A percentile compares a stretch with the other conserved stretches of the same genome.
Conservation (phyloP, 768 basidiomycete genomes). For the Tulasnella calospora region DNA sequence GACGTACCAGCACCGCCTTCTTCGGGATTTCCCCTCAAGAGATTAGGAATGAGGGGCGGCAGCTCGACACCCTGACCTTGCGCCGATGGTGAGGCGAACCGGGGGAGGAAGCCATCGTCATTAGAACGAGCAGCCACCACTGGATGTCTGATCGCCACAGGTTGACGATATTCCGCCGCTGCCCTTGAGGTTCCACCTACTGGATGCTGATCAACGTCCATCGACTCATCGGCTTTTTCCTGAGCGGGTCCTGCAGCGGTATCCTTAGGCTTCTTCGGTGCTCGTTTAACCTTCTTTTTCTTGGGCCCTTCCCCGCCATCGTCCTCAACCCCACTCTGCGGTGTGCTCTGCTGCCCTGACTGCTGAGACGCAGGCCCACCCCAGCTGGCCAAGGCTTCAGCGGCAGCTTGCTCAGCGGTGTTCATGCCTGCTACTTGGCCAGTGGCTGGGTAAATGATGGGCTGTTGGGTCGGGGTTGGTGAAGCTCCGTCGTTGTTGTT, state of each 20-base stretch:
- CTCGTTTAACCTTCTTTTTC: conserved; percentile 25
- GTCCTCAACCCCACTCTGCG: conserved; percentile 43
- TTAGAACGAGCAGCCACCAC: neutral
- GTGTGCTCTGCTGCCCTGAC: conserved; percentile 34
- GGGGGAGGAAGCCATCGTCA: conserved; percentile 9
- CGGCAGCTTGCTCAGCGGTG: conserved; percentile 81
- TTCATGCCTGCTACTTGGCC: conserved; percentile 6
- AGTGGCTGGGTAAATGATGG: conserved; percentile 2
- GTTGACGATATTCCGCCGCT: neutral
- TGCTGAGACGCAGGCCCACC: conserved; percentile 27
- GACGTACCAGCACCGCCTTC: neutral
- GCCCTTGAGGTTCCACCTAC: neutral
- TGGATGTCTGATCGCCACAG: neutral
- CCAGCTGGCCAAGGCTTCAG: conserved; percentile 79
- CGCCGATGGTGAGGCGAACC: conserved; percentile 16
- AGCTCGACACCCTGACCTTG: conserved; percentile 15
- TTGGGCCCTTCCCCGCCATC: conserved; percentile 35
- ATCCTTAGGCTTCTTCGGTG: conserved; percentile 19
- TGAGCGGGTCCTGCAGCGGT: neutral
- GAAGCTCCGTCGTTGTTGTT: conserved; percentile 14
- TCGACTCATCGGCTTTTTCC: conserved; percentile 24
- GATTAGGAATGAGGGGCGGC: conserved; percentile 12
- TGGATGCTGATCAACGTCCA: conserved; percentile 5
- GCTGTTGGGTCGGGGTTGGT: conserved; percentile 20
- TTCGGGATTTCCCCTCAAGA: neutral